Evolutionary conservation across 495 filamentous ascomycete genomes (phyloP).

Genomic region (Stereocaulon alpinum): DNA sequence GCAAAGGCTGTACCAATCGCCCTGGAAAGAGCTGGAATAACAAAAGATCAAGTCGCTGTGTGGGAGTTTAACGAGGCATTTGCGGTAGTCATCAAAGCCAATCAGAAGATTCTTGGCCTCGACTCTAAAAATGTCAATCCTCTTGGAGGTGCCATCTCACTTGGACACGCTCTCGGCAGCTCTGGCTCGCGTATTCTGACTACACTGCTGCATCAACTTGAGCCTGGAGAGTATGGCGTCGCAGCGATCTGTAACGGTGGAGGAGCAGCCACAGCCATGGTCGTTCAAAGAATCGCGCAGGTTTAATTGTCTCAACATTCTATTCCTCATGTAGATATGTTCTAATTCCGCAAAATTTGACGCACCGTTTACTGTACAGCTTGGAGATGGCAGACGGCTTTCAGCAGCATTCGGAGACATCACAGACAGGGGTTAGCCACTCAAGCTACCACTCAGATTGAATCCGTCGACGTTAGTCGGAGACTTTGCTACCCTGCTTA

Average conservation of each 20-base stretch:
- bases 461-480: too few species aligned
- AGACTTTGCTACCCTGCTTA: too few species aligned
- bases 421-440: too few species aligned
- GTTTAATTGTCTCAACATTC: conserved; percentile 30
- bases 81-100: conserved; percentile 90
- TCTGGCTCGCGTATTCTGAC: conserved; percentile 88
- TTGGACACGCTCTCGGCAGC: conserved; percentile 92
- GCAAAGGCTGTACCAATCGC: conserved; percentile 86
- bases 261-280: conserved; percentile 81
- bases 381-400: too few species aligned
- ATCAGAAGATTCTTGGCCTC: conserved; percentile 52
- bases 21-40: conserved; percentile 79
- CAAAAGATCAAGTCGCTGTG: conserved; percentile 74
- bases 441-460: too few species aligned
- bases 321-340: not conserved
- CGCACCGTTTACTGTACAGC: too few species aligned
- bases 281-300: conserved; percentile 75
- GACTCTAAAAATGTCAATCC: conserved; percentile 81
- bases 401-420: too few species aligned
- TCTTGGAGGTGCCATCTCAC: conserved; percentile 79
- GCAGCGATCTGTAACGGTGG: conserved; percentile 97
- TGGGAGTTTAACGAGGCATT: conserved; percentile 99
- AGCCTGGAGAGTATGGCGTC: conserved; percentile 85
- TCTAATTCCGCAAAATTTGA: not conserved
- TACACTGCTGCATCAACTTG: conserved; percentile 79